Base-by-base conservation (phyloP, 2,329 filamentous ascomycete species). In the Beauveria australis region DNA sequence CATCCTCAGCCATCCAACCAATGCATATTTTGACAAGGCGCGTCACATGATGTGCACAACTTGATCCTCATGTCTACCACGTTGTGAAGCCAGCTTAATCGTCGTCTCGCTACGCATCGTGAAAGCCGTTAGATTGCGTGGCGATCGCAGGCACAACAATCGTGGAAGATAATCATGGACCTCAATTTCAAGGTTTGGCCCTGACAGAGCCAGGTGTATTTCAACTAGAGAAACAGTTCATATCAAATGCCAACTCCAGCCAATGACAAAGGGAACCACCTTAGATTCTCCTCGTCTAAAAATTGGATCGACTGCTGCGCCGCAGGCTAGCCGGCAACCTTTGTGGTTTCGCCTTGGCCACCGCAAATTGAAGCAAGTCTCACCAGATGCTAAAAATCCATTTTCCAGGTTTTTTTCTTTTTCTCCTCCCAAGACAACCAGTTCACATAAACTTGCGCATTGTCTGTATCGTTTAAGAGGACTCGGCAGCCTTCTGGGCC, bases 401-500 rank as follows among this genome's bases (percentile, higher is more conserved):
- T 51, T 43, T 30, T 60, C 51, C 53, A 44, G 22, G 28, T 9
- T 48, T 47, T 30, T 10, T 54, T 41, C 10, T 53, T 24, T 33
- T 58, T 12, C 14, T 44, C 28, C 28, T 30, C 28, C 8, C 18
- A 26, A 51, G 28, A 18, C n/a, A 28, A 49, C 57, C 49, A 24
- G 16, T 24, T 28, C 49, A 33, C 43, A 18, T 19, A 12, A 59
- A 49, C 54, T 37, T 54, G 44, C 24, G n/a, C 55, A 30, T 33
- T 52, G 30, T 43, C 22, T 44, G 22, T 30, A 33, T 57, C 43
- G 41, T 57, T 62, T 64, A 62, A 53, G 61, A 53, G 52, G 58
- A 64, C 67, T 76, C 78, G 59, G 80, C 82, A 67, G 87, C 88
- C 82, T 89, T 88, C 80, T 83, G 83, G 71, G 89, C 90, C 83